phyloP scores from a whole-genome alignment of 768 basidiomycete genomes.

The Gloeopeniophorella convolvens region DNA sequence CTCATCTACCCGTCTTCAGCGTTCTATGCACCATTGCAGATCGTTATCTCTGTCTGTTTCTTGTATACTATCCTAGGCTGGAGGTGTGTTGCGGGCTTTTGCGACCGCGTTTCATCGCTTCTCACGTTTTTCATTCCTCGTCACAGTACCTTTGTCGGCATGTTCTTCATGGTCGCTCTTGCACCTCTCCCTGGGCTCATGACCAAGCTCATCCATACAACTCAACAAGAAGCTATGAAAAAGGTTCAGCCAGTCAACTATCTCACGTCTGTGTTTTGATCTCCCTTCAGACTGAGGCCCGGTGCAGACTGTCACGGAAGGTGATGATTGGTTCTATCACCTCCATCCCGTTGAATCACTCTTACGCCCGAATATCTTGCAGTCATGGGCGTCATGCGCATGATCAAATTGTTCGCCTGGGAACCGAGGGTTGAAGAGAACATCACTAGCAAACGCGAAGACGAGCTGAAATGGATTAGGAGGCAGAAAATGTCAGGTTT shows the following conservation, averaged over 20 bases:
- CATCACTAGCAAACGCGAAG: constrained; percentile 30
- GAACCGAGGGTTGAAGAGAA: constrained; percentile 38
- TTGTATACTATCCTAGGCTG: constrained; percentile 45
- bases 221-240: constrained; percentile 33
- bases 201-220: constrained; percentile 29
- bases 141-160: constrained; percentile 38
- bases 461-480: constrained; percentile 33
- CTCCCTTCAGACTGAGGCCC: constrained; percentile 39
- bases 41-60: constrained; percentile 35
- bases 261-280: too few relatives aligned
- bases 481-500: constrained; percentile 31
- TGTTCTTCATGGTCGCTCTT: constrained; percentile 33
- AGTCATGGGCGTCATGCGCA: constrained; percentile 36
- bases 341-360: constrained; percentile 4
- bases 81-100: too few relatives aligned
- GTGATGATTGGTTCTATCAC: constrained; percentile 13
- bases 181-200: constrained; percentile 39
- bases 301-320: constrained; percentile 42
- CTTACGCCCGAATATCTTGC: too few relatives aligned
- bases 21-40: constrained; percentile 37
- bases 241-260: too few relatives aligned
- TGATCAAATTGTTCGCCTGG: constrained; percentile 61
- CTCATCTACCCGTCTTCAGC: constrained; percentile 10
- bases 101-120: too few relatives aligned
- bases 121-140: too few relatives aligned